A percentile compares a stretch with the other conserved stretches of the same genome.
Evolutionary conservation across 768 basidiomycete species (phyloP).

Genomic region (Xerocomellus chrysenteron): DNA sequence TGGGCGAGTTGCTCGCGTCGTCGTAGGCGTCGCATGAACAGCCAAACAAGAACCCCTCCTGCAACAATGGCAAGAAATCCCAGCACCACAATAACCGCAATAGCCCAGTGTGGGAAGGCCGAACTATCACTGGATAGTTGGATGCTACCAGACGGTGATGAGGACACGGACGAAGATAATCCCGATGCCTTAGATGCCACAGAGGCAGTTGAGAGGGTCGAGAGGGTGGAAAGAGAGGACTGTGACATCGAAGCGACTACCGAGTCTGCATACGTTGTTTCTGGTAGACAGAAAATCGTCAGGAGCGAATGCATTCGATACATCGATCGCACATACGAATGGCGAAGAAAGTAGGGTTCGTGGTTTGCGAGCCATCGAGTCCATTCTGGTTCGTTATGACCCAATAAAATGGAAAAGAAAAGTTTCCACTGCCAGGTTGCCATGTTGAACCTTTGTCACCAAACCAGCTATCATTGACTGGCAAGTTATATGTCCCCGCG

Average conservation of each 20-base stretch:
- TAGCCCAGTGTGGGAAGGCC: conserved; percentile 84
- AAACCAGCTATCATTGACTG: conserved; percentile 78
- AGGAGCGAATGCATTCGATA: conserved; percentile 3
- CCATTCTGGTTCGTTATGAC: conserved; percentile 62
- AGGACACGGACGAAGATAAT: conserved; percentile 34
- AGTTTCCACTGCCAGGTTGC: conserved; percentile 43
- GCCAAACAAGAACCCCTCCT: conserved; percentile 63
- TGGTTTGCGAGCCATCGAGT: conserved; percentile 57
- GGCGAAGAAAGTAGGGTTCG: conserved; percentile 75
- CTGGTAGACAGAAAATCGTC: conserved; percentile 34
- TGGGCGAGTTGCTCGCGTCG: conserved; percentile 49
- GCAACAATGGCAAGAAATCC: conserved; percentile 81
- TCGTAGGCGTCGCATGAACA: conserved; percentile 70
- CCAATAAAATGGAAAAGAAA: conserved; percentile 74
- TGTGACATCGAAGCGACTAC: conserved; percentile 57
- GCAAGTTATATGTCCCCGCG: conserved; percentile 51
- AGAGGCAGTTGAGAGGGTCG: conserved; percentile 38
- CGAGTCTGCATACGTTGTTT: conserved; percentile 74
- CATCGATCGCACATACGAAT: conserved; percentile 62
- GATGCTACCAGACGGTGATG: conserved; percentile 38
- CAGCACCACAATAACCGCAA: conserved; percentile 84
- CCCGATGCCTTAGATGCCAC: conserved; percentile 38
- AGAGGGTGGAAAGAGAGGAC: conserved; percentile 31
- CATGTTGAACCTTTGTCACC: conserved; percentile 50
- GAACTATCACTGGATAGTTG: conserved; percentile 40